A percentile compares a stretch with the other conserved stretches of the same genome.
Conservation (phyloP, 495 filamentous ascomycete genomes). For the Bombardia bombarda region DNA sequence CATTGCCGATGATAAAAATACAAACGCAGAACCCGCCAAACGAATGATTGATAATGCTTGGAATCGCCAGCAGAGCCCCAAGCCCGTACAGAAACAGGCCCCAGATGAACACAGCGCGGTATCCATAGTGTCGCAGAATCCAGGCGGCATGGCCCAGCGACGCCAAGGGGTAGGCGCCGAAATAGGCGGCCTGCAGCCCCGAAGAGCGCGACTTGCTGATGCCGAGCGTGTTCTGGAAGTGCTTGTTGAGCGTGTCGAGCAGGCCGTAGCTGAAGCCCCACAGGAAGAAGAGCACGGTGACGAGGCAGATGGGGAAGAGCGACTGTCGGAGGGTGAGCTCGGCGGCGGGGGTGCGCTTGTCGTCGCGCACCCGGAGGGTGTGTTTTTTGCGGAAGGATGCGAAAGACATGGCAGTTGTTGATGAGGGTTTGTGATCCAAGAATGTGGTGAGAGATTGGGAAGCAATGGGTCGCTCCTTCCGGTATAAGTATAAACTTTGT, state of each 20-base stretch:
- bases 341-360: constrained; percentile 45
- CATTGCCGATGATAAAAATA: constrained; percentile 63
- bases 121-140: constrained; percentile 58
- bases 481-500: no score
- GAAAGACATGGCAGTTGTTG: no score
- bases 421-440: no score
- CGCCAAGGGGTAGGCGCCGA: constrained; percentile 48
- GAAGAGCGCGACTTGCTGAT: constrained; percentile 23
- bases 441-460: no score
- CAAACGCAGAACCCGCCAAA: constrained; percentile 64
- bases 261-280: constrained; percentile 87
- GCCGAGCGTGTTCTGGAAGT: constrained; percentile 34
- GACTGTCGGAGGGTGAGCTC: constrained; percentile 49
- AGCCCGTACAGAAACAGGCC: constrained; percentile 32
- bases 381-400: constrained; percentile 19
- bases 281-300: constrained; percentile 65
- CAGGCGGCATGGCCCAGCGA: constrained; percentile 46
- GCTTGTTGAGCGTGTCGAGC: constrained; percentile 35
- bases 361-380: constrained; percentile 33
- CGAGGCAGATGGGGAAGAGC: constrained; percentile 45
- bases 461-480: no score
- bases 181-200: constrained; percentile 32
- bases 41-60: constrained; percentile 43
- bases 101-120: constrained; percentile 52
- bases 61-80: constrained; percentile 43